A percentile compares a stretch with the other conserved stretches of the same genome.
These are phyloP conservation scores for Kwoniella sp. DNA, from an alignment of 768 basidiomycete genomes.

Conservation along the genomic window DNA sequence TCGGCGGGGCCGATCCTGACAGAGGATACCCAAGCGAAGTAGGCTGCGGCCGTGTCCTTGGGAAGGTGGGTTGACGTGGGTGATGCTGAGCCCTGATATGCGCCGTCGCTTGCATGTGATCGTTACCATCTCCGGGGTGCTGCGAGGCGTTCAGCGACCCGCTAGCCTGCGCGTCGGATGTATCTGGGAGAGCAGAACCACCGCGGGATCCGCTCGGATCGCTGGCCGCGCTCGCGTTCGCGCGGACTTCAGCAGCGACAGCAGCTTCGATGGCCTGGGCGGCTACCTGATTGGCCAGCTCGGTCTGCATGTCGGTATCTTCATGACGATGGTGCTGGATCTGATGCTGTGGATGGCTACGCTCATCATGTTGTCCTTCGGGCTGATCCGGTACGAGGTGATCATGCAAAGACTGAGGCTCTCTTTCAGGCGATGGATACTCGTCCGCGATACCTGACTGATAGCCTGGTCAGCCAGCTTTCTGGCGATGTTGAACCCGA, in stretches of 20 bases:
- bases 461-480: background rate
- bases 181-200: background rate
- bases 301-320: constrained; percentile 24
- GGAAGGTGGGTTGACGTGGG: constrained; percentile 15
- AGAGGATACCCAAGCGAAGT: background rate
- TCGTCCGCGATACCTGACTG: constrained; percentile 36
- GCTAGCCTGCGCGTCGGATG: background rate
- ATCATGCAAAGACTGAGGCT: constrained; percentile 1
- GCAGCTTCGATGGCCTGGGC: constrained; percentile 32
- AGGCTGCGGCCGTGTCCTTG: background rate
- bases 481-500: background rate
- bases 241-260: constrained; percentile 13
- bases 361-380: background rate
- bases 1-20: too few species aligned
- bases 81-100: background rate
- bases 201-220: background rate
- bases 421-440: constrained; percentile 31
- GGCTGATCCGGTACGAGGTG: background rate
- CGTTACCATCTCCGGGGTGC: background rate
- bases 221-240: background rate
- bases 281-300: constrained; percentile 31
- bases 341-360: background rate
- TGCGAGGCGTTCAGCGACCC: background rate
- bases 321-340: constrained; percentile 2
- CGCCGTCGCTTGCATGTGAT: background rate